Base-by-base conservation (phyloP, 1,284 basidiomycete species). In the Ustilago cynodontis region DNA sequence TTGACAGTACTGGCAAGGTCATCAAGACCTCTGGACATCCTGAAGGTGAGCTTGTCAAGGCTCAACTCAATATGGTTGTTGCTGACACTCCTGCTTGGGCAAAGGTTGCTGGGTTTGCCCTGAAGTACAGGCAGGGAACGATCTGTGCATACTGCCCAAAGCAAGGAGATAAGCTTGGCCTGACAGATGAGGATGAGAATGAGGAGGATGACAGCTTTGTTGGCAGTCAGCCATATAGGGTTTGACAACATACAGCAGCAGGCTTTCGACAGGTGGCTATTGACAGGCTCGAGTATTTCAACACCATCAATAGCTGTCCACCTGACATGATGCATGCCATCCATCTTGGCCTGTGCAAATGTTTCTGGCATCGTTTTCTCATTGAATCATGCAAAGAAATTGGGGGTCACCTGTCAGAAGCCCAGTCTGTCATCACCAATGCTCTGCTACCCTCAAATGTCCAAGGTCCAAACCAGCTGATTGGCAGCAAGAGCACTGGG, bases 271-370 rank as follows among this genome's bases (percentile, higher is more conserved):
- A 5, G 31, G 31, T 11, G 11, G 31, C 31, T 5, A 33, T 52
- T 4, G 11, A 61, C 13, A 9, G 39, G 59, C 59, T 61, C 22
- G 2, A 5, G 22, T 61, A 61, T 50, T 61, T 61, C 51, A 26
- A n/a, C 3, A 26, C 35, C 9, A 35, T n/a, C 2, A 3, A 20
- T n/a, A 54, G n/a, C 26, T 54, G 51, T 29, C 60, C 52, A 3
- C 51, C 52, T 9, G 41, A 62, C 22, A 9, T 22, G 6, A 62
- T 62, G 60, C 60, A 62, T 33, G 60, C 60, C 3, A 13, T 62
- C 3, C 50, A 54, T 29, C 60, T 62, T 45, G 60, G 60, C 10
- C 29, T 62, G n/a, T 62, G 60, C 41, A 62, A 62, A 24, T 28
- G 41, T 6, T 62, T 62, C 31, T 62, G 14, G 10, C 52, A 62